Conservation (phyloP, 371 early-diverging fungal species). For the Apophysomyces sp. region DNA sequence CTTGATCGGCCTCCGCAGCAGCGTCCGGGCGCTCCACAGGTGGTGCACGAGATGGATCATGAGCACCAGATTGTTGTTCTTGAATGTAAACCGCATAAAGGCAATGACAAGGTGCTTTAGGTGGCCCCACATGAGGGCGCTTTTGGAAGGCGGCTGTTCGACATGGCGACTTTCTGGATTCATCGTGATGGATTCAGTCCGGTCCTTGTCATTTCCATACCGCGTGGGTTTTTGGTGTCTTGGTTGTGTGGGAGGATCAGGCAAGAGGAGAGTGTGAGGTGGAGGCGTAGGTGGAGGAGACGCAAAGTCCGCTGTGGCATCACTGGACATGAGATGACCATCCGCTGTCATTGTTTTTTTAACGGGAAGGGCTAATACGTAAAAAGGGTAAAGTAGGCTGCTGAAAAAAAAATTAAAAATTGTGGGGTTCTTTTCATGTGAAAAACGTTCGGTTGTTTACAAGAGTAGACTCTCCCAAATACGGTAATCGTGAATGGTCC, state of each 20-base stretch:
- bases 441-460: too few species aligned
- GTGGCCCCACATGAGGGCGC: slow-evolving; percentile 27
- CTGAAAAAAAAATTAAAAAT: background rate
- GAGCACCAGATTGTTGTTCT: slow-evolving; percentile 41
- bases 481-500: too few species aligned
- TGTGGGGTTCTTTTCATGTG: background rate
- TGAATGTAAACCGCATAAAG: slow-evolving; percentile 29
- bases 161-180: background rate
- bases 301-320: background rate
- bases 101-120: slow-evolving; percentile 13
- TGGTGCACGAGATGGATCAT: slow-evolving; percentile 37
- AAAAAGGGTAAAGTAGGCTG: too few species aligned
- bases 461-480: too few species aligned
- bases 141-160: slow-evolving; percentile 17
- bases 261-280: slow-evolving; percentile 3
- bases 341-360: too few species aligned
- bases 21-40: slow-evolving; percentile 26
- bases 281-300: slow-evolving; percentile 14
- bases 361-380: too few species aligned
- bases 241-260: background rate
- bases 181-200: too few species aligned
- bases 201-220: too few species aligned
- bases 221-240: background rate
- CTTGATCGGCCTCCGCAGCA: slow-evolving; percentile 19
- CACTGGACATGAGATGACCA: background rate